Evolutionary conservation across 768 basidiomycete species (phyloP).

Genomic region (Termitomyces titanicus): DNA sequence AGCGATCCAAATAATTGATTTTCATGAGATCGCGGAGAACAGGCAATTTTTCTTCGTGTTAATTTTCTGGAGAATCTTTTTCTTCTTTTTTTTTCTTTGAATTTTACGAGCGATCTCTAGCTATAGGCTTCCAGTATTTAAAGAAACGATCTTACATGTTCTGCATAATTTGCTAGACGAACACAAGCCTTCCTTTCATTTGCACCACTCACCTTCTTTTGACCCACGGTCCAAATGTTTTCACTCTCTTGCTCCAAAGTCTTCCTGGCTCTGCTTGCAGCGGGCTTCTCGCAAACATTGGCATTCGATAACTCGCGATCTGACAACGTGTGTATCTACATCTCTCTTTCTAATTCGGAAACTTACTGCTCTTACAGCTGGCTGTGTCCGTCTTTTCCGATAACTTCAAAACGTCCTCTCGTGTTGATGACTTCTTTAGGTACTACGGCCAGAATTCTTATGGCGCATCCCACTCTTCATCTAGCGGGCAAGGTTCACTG

Average conservation of each 20-base stretch:
- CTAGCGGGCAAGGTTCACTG: conserved; percentile 37
- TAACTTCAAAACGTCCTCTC: not conserved
- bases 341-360: not conserved
- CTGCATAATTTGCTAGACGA: not conserved
- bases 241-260: not conserved
- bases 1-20: too few relatives aligned
- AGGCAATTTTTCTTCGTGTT: not conserved
- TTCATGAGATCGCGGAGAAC: not conserved
- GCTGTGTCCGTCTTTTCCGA: conserved; percentile 15
- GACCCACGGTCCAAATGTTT: not conserved
- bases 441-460: conserved; percentile 60
- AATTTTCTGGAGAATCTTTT: not conserved
- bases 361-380: conserved; percentile 14
- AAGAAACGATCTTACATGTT: not conserved
- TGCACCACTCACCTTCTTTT: not conserved
- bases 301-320: conserved; percentile 31
- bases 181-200: not conserved
- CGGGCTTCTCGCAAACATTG: conserved; percentile 2
- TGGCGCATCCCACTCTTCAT: conserved; percentile 42
- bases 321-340: conserved; percentile 30
- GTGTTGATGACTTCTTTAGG: not conserved
- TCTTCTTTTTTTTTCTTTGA: not conserved
- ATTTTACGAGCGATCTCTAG: not conserved
- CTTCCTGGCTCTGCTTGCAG: not conserved
- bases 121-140: not conserved